Base-by-base conservation (phyloP, 1,284 basidiomycete genomes). In the Apiotrichum domesticum region DNA sequence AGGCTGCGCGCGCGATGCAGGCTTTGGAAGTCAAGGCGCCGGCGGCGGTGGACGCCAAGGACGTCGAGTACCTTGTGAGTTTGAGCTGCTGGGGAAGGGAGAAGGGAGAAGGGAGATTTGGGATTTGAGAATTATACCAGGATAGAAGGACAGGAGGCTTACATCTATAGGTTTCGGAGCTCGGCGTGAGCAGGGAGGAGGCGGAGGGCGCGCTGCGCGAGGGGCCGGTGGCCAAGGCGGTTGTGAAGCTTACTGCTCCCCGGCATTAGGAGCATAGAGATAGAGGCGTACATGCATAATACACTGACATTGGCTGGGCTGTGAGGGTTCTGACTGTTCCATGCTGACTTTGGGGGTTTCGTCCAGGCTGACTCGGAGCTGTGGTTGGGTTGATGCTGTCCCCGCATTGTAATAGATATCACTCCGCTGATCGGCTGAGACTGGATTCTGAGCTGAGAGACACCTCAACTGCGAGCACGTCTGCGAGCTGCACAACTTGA, bases 51-150 rank as follows among this genome's bases (percentile, higher is more conserved):
- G 70, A 72, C 35, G 50, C 63, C 2, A 66, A 59, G 34, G 72
- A 75, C 57, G 71, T 71, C 5, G 66, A 73, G 11, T 68, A 66
- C 33, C 62, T 73, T 34, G 73, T 74, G 57, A 58, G 73, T 68
- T 13, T 37, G 8, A 4, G 29, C 35, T 15, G 6, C 4, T 15
- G 7, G 35, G 10, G 29, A 10, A n/a, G 37, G 32, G 10, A 8
- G 34, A 13, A 13, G 14, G n/a, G 34, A 34, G 6, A 44, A 32
- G 34, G n/a, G 32, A 40, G 8, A 39, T 8, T 39, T 39, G 37
- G 8, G 37, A 13, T 39, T 13, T 39, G 37, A 13, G 21, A 21
- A 21, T 21, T 21, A 15, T 42, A 42, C 2, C 2, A 42, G 11
- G 29, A 29, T 14, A 9, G 41, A 42, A 2, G 41, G 11, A n/a